phyloP scores from a whole-genome alignment of 768 basidiomycete genomes.

The Fibroporia radiculosa region DNA sequence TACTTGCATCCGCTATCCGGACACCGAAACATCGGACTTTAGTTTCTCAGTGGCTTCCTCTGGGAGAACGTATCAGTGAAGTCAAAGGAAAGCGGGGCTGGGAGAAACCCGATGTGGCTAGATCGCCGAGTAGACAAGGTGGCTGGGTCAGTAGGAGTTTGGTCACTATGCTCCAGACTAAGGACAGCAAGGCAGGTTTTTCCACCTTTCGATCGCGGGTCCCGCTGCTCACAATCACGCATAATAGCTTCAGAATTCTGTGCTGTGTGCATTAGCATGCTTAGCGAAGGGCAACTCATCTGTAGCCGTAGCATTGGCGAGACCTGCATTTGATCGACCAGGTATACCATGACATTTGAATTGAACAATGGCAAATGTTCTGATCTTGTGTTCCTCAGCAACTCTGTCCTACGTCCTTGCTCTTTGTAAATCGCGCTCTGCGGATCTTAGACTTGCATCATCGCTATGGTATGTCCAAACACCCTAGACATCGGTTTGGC shows the following conservation, averaged over 20 bases:
- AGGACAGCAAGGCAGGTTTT: slow-evolving; percentile 46
- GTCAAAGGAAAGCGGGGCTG: slow-evolving; percentile 59
- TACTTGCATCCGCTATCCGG: slow-evolving; percentile 47
- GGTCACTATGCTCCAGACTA: slow-evolving; percentile 36
- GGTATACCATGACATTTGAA: slow-evolving; percentile 17
- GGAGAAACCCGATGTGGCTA: slow-evolving; percentile 51
- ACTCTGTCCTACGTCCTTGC: slow-evolving; percentile 38
- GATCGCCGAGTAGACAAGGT: slow-evolving; percentile 35
- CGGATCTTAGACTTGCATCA: slow-evolving; percentile 63
- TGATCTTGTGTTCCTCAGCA: slow-evolving; percentile 17
- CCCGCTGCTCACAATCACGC: neutral
- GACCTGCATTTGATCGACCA: slow-evolving; percentile 34
- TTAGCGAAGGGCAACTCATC: slow-evolving; percentile 54
- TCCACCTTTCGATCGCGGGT: neutral
- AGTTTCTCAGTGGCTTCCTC: slow-evolving; percentile 59
- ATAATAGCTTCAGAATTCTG: slow-evolving; percentile 56
- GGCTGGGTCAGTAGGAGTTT: slow-evolving; percentile 56
- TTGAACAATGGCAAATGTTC: slow-evolving; percentile 6
- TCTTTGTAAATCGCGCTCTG: slow-evolving; percentile 48
- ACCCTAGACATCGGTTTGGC: neutral
- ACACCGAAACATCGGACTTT: slow-evolving; percentile 38
- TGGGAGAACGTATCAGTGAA: slow-evolving; percentile 44
- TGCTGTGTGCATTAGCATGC: slow-evolving; percentile 54
- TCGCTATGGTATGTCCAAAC: slow-evolving; percentile 56
- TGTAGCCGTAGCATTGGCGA: slow-evolving; percentile 44